phyloP scores from a whole-genome alignment of 148 eudicot genomes.

The Rhododendron griersonianum region DNA sequence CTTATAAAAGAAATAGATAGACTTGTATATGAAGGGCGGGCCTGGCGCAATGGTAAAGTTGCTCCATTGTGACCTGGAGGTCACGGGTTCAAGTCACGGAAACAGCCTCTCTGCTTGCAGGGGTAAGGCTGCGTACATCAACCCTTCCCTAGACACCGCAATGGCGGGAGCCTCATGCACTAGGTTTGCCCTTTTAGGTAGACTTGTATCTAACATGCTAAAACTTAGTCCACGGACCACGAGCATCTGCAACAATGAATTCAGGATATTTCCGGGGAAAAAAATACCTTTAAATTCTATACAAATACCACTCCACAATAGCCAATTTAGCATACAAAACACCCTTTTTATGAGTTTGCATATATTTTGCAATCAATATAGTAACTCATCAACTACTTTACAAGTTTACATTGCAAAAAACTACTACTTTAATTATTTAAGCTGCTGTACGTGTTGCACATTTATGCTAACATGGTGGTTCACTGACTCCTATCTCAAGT shows the following conservation, averaged over 20 bases:
- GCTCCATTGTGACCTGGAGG: too few relatives aligned
- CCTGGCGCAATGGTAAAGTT: too few relatives aligned
- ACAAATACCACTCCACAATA: not conserved
- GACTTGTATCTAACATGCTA: not conserved
- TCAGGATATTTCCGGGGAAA: not conserved
- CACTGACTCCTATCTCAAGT: not conserved
- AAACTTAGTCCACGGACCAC: not conserved
- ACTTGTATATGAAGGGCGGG: not conserved
- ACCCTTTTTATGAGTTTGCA: not conserved
- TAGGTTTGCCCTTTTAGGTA: not conserved
- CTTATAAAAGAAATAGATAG: not conserved
- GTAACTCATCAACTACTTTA: not conserved
- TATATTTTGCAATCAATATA: not conserved
- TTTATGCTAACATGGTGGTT: not conserved
- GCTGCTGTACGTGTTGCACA: not conserved
- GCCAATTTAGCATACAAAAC: not conserved
- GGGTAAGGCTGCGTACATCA: too few relatives aligned
- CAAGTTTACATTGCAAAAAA: not conserved
- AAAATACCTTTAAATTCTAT: not conserved
- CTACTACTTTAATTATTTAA: not conserved
- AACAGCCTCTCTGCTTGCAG: too few relatives aligned
- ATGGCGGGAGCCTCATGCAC: too few relatives aligned
- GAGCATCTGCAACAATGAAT: not conserved
- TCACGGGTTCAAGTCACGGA: too few relatives aligned
- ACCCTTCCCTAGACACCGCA: too few relatives aligned